Base-by-base conservation (phyloP, 768 basidiomycete species). In the Gelatoporia subvermispora region DNA sequence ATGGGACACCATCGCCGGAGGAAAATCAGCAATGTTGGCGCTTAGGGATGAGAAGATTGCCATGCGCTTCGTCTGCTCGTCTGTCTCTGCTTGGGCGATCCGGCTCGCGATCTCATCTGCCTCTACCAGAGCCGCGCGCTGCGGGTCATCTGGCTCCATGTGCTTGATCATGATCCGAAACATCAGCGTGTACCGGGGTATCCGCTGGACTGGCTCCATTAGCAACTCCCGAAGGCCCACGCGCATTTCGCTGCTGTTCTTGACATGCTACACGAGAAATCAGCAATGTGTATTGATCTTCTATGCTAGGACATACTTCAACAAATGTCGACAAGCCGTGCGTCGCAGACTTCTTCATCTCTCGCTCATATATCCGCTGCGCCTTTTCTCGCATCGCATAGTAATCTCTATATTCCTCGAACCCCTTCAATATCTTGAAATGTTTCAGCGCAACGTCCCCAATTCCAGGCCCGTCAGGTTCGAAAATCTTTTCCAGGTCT, bases 191-290 rank as follows among this genome's bases (percentile, higher is more conserved):
- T 97, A 97, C 55, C 95, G 77, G 3, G 94, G 93, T 60, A 98
- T 92, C 28, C 94, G 83, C 61, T 98, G 94, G 4, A 96, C 91
- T 15, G 94, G 94, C 56, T 98, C 94, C 84, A 95, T 95, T 18
- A 97, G 75, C 42, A 96, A 78, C 63, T 95, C 93, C 22, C 93
- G 79, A 47, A 97, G 72, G 38, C 90, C 93, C 48, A 95, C 79
- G 35, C 92, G 88, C 28, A 31, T 31, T 7, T 13, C 28, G 28
- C 5, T 13, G 5, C n/a, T n/a, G 62, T 89, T 93, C 58, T 77
- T 93, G 65, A 91, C 84, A 49, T 84, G 84, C 89, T 93, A 57
- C 16, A 47, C 49, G 51, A 52, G 51, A 17, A 23, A 25, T 23
- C 35, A 34, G 42, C 40, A 15, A 34, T 36, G 20, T 37, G n/a